phyloP scores from a whole-genome alignment of 2,329 filamentous ascomycete species.

The Fusarium mangiferae region DNA sequence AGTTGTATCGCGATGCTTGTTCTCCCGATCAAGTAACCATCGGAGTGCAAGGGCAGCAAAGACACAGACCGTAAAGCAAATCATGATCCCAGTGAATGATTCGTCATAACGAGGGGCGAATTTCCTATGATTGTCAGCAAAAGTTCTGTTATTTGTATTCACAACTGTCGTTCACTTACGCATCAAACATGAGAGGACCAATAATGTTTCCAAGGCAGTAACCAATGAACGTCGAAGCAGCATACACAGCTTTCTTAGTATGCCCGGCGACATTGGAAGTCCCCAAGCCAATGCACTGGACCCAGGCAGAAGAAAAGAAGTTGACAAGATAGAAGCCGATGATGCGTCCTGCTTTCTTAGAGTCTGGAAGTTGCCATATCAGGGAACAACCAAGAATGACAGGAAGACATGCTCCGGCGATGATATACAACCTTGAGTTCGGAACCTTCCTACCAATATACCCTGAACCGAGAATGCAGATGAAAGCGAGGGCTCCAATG shows the following conservation, averaged over 20 bases:
- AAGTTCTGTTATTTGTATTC: fast-evolving
- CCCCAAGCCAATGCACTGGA: neutral
- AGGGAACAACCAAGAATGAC: neutral
- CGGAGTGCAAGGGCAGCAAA: neutral
- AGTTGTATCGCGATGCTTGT: neutral
- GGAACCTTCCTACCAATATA: neutral
- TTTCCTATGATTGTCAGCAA: neutral
- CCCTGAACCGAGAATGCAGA: neutral
- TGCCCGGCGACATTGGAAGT: neutral
- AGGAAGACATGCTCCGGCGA: neutral
- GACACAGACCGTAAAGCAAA: neutral
- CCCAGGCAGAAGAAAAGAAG: neutral
- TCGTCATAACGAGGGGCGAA: neutral
- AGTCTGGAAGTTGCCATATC: neutral
- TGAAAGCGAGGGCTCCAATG: neutral
- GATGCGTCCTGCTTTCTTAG: neutral
- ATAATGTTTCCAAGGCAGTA: neutral
- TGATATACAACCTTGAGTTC: neutral
- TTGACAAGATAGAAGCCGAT: neutral
- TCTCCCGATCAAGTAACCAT: neutral
- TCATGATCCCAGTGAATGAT: neutral
- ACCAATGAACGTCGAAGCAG: neutral
- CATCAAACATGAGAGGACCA: neutral
- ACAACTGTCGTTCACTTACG: neutral
- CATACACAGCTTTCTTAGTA: neutral